A percentile compares a stretch with the other conserved stretches of the same genome.
Conservation (phyloP, 768 basidiomycete genomes). For the Lactarius trivialis region DNA sequence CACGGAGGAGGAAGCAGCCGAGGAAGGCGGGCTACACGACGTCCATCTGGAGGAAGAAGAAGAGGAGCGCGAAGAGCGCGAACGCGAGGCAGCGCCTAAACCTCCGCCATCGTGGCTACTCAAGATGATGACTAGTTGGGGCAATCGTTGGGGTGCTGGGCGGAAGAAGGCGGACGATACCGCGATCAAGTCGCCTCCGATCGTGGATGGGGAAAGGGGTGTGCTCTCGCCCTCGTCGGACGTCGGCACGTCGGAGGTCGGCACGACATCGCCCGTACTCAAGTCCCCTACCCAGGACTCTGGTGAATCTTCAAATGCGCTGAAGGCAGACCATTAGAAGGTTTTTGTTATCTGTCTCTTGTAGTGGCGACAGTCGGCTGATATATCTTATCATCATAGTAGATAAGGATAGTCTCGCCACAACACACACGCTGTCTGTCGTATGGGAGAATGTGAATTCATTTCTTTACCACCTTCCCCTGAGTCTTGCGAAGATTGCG, state of each 20-base stretch:
- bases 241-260: conserved; percentile 4
- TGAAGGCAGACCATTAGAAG: background rate
- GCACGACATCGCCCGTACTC: conserved; percentile 9
- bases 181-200: conserved; percentile 12
- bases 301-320: background rate
- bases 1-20: conserved; percentile 72
- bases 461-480: conserved; percentile 53
- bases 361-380: background rate
- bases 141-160: conserved; percentile 45
- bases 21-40: conserved; percentile 43
- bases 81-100: conserved; percentile 58
- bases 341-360: background rate
- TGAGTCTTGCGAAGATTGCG: conserved; percentile 64
- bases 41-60: conserved; percentile 33
- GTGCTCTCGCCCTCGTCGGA: conserved; percentile 6
- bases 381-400: background rate
- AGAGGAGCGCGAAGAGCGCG: conserved; percentile 48
- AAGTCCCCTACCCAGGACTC: background rate
- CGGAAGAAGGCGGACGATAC: conserved; percentile 20
- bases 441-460: conserved; percentile 11
- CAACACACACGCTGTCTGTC: background rate
- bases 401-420: conserved; percentile 3
- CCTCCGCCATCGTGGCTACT: conserved; percentile 68
- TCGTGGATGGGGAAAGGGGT: conserved; percentile 12
- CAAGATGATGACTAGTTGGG: conserved; percentile 73